phyloP scores from a whole-genome alignment of 163 green algal genomes.

The Prototheca cutis region DNA sequence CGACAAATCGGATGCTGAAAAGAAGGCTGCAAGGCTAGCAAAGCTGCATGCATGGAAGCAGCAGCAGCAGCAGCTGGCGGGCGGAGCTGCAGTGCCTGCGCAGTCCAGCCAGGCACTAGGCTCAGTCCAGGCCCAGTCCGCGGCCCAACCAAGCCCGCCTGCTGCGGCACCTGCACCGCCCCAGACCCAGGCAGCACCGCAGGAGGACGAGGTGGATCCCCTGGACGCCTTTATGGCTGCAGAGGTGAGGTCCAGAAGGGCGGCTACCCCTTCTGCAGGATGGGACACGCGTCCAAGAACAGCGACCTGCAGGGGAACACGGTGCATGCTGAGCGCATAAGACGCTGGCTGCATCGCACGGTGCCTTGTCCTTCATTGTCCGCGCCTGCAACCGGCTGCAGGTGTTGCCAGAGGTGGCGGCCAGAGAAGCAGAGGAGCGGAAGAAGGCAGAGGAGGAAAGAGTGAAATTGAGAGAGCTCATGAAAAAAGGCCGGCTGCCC shows the following conservation, averaged over 20 bases:
- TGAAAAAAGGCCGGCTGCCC: constrained; percentile 39
- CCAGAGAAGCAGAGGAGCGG: constrained; percentile 43
- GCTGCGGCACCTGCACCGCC: constrained; percentile 4
- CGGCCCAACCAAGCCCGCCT: background rate
- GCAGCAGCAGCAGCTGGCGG: no score
- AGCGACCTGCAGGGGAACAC: no score
- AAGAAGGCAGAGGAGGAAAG: constrained; percentile 31
- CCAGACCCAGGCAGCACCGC: background rate
- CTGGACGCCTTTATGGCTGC: constrained; percentile 82
- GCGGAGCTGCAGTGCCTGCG: no score
- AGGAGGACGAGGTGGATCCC: constrained; percentile 56
- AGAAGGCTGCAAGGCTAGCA: constrained; percentile 38
- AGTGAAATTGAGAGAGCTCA: constrained; percentile 34
- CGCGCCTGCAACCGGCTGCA: no score
- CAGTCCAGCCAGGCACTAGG: no score
- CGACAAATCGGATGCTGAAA: constrained; percentile 16
- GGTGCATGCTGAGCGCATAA: no score
- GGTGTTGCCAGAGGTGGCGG: constrained; percentile 45
- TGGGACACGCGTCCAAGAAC: no score
- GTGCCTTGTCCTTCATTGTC: no score
- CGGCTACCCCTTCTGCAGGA: no score
- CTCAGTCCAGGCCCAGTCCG: background rate
- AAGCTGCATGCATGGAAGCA: constrained; percentile 47
- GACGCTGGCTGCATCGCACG: no score
- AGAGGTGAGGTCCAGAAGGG: no score